A percentile compares a stretch with the other conserved stretches of the same genome.
These are phyloP conservation scores for Chalara sp. DNA, from an alignment of 2,329 filamentous ascomycete genomes.

Conservation along the genomic window DNA sequence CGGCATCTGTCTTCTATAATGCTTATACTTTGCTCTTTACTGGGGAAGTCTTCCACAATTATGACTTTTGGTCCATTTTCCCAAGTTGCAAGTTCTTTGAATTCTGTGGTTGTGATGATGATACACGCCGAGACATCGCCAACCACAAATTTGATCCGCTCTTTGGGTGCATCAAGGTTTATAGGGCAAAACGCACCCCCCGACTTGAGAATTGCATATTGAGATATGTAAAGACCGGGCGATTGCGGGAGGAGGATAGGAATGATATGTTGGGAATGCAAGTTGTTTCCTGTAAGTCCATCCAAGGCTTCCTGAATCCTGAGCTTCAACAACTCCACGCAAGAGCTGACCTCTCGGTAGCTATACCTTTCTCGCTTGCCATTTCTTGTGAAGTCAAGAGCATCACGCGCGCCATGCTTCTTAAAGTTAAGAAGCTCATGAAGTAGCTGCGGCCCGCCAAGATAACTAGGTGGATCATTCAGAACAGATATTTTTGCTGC, in stretches of 20 bases:
- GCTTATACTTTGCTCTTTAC: neutral
- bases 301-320: constrained; percentile 11
- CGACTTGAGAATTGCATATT: constrained; percentile 71
- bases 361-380: constrained; percentile 26
- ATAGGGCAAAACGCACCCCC: constrained; percentile 84
- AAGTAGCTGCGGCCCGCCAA: constrained; percentile 49
- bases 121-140: constrained; percentile 66
- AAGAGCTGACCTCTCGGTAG: constrained; percentile 35
- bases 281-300: neutral
- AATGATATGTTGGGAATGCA: constrained; percentile 44
- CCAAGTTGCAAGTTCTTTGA: constrained; percentile 34
- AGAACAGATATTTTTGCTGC: constrained; percentile 41
- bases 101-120: constrained; percentile 54
- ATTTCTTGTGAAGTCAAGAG: constrained; percentile 57
- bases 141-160: constrained; percentile 74
- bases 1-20: constrained; percentile 5
- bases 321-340: constrained; percentile 19
- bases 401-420: constrained; percentile 32
- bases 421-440: constrained; percentile 54
- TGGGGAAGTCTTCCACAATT: constrained; percentile 32
- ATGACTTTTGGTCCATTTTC: constrained; percentile 30
- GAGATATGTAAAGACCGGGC: constrained; percentile 68
- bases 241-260: constrained; percentile 75
- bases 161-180: constrained; percentile 67
- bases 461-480: constrained; percentile 44